Conservation (phyloP, 495 filamentous ascomycete genomes). For the Penicillium coffeae region DNA sequence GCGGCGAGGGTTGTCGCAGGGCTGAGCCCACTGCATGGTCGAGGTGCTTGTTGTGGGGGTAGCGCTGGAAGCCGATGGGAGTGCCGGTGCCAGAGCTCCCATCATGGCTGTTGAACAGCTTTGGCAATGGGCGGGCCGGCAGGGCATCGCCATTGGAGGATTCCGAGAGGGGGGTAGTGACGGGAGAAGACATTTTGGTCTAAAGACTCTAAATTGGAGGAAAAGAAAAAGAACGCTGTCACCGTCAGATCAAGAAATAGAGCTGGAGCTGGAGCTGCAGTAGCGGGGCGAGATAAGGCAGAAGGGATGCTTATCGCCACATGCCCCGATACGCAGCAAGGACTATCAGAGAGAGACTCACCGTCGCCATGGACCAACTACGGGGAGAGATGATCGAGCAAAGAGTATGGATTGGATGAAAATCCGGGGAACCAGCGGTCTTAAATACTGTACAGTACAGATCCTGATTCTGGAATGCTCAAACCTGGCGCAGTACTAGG, state of each 20-base stretch:
- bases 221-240: slow-evolving; percentile 16
- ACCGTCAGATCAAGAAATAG: slow-evolving; percentile 7
- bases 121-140: slow-evolving; percentile 33
- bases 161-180: slow-evolving; percentile 31
- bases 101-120: slow-evolving; percentile 35
- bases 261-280: slow-evolving; percentile 6
- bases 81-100: slow-evolving; percentile 41
- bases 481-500: no score
- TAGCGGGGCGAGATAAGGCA: slow-evolving; percentile 9
- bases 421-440: slow-evolving; percentile 4
- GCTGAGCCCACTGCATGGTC: slow-evolving; percentile 58
- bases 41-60: slow-evolving; percentile 58
- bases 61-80: slow-evolving; percentile 47
- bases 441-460: no score
- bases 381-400: neutral
- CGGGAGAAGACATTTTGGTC: slow-evolving; percentile 35
- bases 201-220: slow-evolving; percentile 11
- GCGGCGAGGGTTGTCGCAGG: slow-evolving; percentile 74
- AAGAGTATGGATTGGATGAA: neutral
- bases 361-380: slow-evolving; percentile 5
- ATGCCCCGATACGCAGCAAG: no score
- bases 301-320: slow-evolving; percentile 12
- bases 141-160: slow-evolving; percentile 29
- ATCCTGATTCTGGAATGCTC: no score
- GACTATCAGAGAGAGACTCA: slow-evolving; percentile 13